phyloP scores from a whole-genome alignment of 805 yeast species.

The Kuraishia ogatae region DNA sequence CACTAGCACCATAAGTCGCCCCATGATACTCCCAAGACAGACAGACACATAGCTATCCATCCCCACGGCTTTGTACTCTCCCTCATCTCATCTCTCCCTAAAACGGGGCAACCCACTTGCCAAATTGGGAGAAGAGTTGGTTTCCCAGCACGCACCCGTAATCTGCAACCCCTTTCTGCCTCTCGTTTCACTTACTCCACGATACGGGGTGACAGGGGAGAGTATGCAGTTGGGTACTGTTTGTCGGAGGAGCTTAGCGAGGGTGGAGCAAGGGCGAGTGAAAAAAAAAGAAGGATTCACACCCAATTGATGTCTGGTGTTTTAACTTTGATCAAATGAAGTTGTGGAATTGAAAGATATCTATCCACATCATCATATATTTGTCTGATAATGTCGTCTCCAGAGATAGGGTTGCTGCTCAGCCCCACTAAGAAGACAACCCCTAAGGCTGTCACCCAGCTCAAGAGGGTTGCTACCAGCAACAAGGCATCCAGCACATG shows the following conservation, averaged over 20 bases:
- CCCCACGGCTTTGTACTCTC: not conserved
- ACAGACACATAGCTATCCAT: not conserved
- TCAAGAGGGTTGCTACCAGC: slow-evolving; percentile 7
- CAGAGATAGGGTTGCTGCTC: slow-evolving; percentile 4
- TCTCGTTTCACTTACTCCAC: not conserved
- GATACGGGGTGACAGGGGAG: not conserved
- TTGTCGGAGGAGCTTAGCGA: not conserved
- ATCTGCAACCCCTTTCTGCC: not conserved
- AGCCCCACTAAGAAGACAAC: not conserved
- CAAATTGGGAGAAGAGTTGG: not conserved
- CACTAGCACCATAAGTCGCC: not conserved
- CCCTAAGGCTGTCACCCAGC: slow-evolving; percentile 3
- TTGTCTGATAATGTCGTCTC: slow-evolving; percentile 3
- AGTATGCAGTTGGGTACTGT: too few species aligned
- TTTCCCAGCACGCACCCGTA: not conserved
- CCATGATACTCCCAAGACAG: not conserved
- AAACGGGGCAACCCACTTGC: not conserved
- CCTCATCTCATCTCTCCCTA: not conserved
- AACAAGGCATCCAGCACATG: slow-evolving; percentile 9
- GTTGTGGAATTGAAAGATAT: not conserved
- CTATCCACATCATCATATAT: not conserved
- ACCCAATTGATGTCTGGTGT: too few species aligned
- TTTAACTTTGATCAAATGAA: not conserved
- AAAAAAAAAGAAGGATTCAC: too few species aligned
- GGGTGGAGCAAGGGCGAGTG: not conserved